Conservation (phyloP, 371 early-diverging fungal species). For the Umbelopsis sp. region DNA sequence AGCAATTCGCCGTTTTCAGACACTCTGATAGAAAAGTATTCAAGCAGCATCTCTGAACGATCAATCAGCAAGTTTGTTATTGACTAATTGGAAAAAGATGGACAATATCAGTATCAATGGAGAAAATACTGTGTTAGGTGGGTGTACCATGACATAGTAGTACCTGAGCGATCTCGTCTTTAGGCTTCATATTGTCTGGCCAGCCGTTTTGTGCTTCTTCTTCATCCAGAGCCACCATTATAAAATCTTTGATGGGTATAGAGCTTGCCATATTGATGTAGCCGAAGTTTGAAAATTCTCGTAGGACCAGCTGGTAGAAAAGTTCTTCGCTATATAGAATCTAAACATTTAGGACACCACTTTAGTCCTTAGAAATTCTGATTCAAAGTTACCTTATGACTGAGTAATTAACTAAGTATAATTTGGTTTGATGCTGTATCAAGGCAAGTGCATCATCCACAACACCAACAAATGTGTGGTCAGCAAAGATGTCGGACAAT, state of each 20-base stretch:
- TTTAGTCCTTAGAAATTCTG: not conserved
- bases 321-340: constrained; percentile 72
- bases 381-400: constrained; percentile 57
- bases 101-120: not conserved
- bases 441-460: constrained; percentile 76
- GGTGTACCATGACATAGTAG: not conserved
- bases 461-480: constrained; percentile 91
- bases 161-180: constrained; percentile 64
- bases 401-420: constrained; percentile 82
- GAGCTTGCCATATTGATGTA: constrained; percentile 63
- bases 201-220: constrained; percentile 51
- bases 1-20: constrained; percentile 63
- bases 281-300: constrained; percentile 88
- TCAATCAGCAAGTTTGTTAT: constrained; percentile 59
- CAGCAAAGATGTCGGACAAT: constrained; percentile 70
- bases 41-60: constrained; percentile 79
- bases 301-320: constrained; percentile 84
- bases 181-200: constrained; percentile 49
- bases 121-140: not conserved
- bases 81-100: constrained; percentile 35
- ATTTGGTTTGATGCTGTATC: constrained; percentile 80
- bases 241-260: constrained; percentile 67
- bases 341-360: not conserved
- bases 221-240: constrained; percentile 64
- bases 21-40: constrained; percentile 83